Evolutionary conservation across 129 eudicot species (phyloP).

Genomic region (Flaveria ramosissima): DNA sequence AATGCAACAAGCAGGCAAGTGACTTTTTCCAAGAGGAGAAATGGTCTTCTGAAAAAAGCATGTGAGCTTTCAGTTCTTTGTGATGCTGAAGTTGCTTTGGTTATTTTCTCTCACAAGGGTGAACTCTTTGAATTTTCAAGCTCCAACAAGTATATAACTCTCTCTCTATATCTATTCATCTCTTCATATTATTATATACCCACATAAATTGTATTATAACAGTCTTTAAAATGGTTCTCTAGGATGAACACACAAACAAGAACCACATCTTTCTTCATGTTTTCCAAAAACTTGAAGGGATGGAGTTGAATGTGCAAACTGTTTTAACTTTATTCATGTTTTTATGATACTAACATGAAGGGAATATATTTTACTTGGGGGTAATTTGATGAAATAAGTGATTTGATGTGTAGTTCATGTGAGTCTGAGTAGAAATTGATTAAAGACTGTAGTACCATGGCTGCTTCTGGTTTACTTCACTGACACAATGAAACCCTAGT

Average conservation of each 20-base stretch:
- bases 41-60: slow-evolving; percentile 59
- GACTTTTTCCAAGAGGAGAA: slow-evolving; percentile 23
- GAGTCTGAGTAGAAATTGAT: not conserved
- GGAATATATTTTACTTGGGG: not conserved
- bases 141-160: slow-evolving; percentile 41
- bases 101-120: slow-evolving; percentile 65
- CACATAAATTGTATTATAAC: not conserved
- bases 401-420: slow-evolving; percentile 7
- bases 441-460: not conserved
- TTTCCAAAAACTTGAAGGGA: not conserved
- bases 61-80: slow-evolving; percentile 87
- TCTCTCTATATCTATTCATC: not conserved
- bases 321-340: not conserved
- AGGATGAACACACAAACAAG: not conserved
- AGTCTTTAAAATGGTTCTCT: not conserved
- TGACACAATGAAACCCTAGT: slow-evolving; percentile 16
- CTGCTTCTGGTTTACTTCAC: not conserved
- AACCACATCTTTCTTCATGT: not conserved
- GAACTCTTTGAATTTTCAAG: slow-evolving; percentile 54
- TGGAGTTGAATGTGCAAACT: not conserved
- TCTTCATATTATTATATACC: not conserved
- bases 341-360: not conserved
- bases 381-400: not conserved
- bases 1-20: slow-evolving; percentile 36
- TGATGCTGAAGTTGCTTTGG: slow-evolving; percentile 86